Evolutionary conservation across 192 early-diverging fungal species (phyloP), one percentile per base, ranked within the genome.

Genomic region (Gryganskiella cystojenkinii): DNA sequence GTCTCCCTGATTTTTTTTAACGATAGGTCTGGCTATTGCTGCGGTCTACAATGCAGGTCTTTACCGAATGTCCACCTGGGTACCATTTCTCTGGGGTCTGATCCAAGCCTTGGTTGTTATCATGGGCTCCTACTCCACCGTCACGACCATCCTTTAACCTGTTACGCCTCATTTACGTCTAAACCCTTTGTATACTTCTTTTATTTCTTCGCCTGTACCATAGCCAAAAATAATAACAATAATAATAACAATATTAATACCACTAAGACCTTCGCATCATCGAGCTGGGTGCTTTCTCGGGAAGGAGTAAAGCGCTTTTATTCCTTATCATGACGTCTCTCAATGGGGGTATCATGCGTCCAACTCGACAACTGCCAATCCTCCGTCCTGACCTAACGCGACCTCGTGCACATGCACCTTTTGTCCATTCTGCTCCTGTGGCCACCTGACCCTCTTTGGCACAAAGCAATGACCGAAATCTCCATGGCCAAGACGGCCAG

Each of bases 61-160:
- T 25, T 90, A 90, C 78, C 79, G 80, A 33, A 90, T 92, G 89
- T 88, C 89, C n/a, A 86, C 87, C 10, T 92, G 90, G 90, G 82
- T 90, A 27, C 90, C 90, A 15, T 87, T 90, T 53, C 73, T 90
- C 20, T 92, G 90, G 89, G 89, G 84, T 8, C 61, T 92, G 47
- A 85, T 90, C 31, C 89, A 90, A 67, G 83, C 89, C 0, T 71
- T 92, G 19, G 64, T 90, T 19, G 81, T 87, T n/a, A 63, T 92
- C 22, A 84, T 92, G 71, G 82, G 86, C 1, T 81, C 81, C 27
- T 88, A 85, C 53, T 85, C 88, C 2, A 87, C 88, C 7, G 83
- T 90, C 42, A 88, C 88, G 37, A 85, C 85, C 15, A 85, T 88
- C 60, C 76, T 90, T 17, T 78, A 62, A 11, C 3, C 27, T 8